Evolutionary conservation across 148 eudicot species (phyloP).

Genomic region (Salicornia ramosissima): DNA sequence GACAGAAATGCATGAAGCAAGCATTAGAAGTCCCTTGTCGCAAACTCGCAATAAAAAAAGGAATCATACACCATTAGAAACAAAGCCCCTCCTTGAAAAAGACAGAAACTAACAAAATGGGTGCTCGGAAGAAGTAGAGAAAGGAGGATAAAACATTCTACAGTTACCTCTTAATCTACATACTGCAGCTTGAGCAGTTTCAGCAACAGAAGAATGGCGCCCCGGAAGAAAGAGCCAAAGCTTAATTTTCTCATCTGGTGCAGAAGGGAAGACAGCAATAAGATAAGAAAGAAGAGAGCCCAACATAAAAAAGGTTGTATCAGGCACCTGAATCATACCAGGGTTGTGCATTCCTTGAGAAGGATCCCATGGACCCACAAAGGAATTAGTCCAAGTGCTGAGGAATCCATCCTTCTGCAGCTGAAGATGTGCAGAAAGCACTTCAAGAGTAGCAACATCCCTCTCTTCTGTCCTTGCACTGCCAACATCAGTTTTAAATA

Average conservation of each 20-base stretch:
- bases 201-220: slow-evolving; percentile 54
- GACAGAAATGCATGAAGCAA: not conserved
- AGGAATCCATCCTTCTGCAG: slow-evolving; percentile 88
- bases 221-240: slow-evolving; percentile 97
- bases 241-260: slow-evolving; percentile 83
- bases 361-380: slow-evolving; percentile 99
- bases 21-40: too few relatives aligned
- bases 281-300: slow-evolving; percentile 12
- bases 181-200: slow-evolving; percentile 67
- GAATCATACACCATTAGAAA: not conserved
- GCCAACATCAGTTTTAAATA: slow-evolving; percentile 19
- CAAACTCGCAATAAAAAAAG: too few relatives aligned
- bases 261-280: not conserved
- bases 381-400: slow-evolving; percentile 87
- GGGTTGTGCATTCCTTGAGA: slow-evolving; percentile 96
- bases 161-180: slow-evolving; percentile 70
- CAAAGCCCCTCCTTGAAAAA: not conserved
- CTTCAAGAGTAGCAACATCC: slow-evolving; percentile 57
- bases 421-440: slow-evolving; percentile 77
- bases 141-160: not conserved
- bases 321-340: slow-evolving; percentile 36
- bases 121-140: too few relatives aligned
- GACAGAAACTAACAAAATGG: too few relatives aligned
- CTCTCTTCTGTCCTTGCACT: slow-evolving; percentile 53
- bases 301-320: not conserved